Evolutionary conservation across 768 basidiomycete genomes (phyloP).

Genomic region (Lactifluus subvellereus): DNA sequence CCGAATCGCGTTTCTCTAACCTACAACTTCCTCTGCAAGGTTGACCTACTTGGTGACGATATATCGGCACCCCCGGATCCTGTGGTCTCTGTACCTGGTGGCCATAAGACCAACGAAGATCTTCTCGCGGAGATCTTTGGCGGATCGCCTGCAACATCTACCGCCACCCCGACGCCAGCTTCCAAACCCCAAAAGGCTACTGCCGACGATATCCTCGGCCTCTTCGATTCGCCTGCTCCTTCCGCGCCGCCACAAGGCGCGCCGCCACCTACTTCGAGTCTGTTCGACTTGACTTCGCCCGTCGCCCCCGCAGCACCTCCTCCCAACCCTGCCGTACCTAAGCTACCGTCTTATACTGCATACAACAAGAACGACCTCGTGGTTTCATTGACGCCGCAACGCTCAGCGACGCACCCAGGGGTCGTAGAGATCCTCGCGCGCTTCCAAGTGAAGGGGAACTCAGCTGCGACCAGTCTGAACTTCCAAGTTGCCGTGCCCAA

Average conservation of each 20-base stretch:
- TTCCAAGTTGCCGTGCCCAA: conserved; percentile 99
- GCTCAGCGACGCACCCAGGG: conserved; percentile 73
- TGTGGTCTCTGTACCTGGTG: conserved; percentile 37
- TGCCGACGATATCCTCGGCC: conserved; percentile 85
- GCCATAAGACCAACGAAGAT: conserved; percentile 66
- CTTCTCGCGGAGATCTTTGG: conserved; percentile 94
- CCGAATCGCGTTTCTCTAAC: not conserved
- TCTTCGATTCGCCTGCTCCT: conserved; percentile 56
- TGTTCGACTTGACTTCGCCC: conserved; percentile 25
- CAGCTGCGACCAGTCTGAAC: conserved; percentile 57
- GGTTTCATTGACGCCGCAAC: conserved; percentile 86
- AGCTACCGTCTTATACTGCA: conserved; percentile 69
- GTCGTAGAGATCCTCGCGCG: conserved; percentile 85
- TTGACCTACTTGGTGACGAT: conserved; percentile 84
- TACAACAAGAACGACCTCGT: conserved; percentile 90
- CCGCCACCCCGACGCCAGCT: conserved; percentile 33
- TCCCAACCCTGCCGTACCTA: conserved; percentile 40
- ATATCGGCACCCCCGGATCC: conserved; percentile 35
- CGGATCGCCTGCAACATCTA: conserved; percentile 34
- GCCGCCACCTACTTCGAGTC: conserved; percentile 17
- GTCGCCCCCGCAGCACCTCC: conserved; percentile 27
- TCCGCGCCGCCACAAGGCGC: conserved; percentile 34
- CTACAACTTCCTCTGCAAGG: conserved; percentile 27
- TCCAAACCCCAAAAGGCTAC: conserved; percentile 44
- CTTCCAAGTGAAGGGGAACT: conserved; percentile 64